phyloP scores from a whole-genome alignment of 768 basidiomycete species.

The Suillus brevipes region DNA sequence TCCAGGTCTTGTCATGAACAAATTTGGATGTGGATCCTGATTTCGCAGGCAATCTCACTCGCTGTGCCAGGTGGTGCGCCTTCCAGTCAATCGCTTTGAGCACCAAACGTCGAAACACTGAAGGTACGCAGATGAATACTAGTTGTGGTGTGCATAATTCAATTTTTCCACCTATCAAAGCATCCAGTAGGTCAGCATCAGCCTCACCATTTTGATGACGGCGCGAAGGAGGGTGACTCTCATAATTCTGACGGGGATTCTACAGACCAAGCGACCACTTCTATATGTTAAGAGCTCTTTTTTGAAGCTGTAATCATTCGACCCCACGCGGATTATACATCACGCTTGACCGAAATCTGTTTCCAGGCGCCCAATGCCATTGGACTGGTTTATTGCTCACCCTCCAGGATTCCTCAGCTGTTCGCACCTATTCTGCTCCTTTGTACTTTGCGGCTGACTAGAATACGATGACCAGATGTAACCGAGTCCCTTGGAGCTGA shows the following conservation, averaged over 20 bases:
- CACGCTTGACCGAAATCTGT: background rate
- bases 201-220: constrained; percentile 68
- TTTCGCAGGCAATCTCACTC: constrained; percentile 47
- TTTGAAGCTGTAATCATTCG: constrained; percentile 27
- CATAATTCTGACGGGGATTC: constrained; percentile 1
- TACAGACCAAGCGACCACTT: constrained; percentile 14
- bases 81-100: background rate
- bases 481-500: too few species aligned
- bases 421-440: background rate
- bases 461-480: too few species aligned
- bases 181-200: constrained; percentile 60
- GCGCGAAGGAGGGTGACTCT: background rate
- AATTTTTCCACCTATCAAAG: background rate
- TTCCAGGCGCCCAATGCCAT: background rate
- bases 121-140: constrained; percentile 77
- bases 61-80: constrained; percentile 55
- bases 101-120: background rate
- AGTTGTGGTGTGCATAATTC: background rate
- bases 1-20: constrained; percentile 15
- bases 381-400: background rate
- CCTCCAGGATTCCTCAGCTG: background rate
- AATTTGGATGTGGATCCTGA: constrained; percentile 24
- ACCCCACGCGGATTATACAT: background rate
- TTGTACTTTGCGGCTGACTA: background rate
- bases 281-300: constrained; percentile 28